Conservation (phyloP, 306 rosid species). For the Cucurbita maxima region DNA sequence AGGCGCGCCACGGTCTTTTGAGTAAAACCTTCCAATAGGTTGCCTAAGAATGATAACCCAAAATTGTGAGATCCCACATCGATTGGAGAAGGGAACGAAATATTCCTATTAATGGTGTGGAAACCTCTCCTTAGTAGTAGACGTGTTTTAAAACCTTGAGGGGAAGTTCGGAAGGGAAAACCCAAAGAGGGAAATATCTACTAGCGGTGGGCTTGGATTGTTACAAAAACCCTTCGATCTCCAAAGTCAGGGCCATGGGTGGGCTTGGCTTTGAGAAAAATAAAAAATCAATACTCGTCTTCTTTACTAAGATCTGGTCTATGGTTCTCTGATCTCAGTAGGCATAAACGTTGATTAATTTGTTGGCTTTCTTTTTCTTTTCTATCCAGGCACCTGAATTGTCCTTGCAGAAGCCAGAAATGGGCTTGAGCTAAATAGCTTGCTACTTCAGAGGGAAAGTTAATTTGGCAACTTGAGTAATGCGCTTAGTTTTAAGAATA, state of each 20-base stretch:
- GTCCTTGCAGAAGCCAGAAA: neutral
- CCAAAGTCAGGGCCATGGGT: neutral
- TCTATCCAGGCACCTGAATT: neutral
- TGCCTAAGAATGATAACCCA: no score
- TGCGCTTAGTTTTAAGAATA: conserved; percentile 49
- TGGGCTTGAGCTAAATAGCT: neutral
- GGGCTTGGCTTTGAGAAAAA: neutral
- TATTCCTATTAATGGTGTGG: no score
- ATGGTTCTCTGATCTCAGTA: neutral
- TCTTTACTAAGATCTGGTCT: neutral
- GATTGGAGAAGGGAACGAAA: no score
- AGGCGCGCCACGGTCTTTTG: neutral
- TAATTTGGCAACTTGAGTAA: conserved; percentile 18
- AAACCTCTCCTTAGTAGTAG: no score
- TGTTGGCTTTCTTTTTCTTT: neutral
- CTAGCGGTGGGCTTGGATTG: no score
- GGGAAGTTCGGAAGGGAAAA: no score
- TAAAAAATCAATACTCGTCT: neutral
- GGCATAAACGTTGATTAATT: neutral
- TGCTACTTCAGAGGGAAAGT: neutral
- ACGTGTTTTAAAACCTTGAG: no score
- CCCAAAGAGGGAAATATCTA: no score
- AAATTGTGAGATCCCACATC: no score
- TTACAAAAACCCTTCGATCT: no score
- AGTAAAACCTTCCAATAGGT: neutral